A percentile compares a stretch with the other conserved stretches of the same genome.
phyloP scores from a whole-genome alignment of 805 yeast genomes.

The Myxozyma nipponensis region DNA sequence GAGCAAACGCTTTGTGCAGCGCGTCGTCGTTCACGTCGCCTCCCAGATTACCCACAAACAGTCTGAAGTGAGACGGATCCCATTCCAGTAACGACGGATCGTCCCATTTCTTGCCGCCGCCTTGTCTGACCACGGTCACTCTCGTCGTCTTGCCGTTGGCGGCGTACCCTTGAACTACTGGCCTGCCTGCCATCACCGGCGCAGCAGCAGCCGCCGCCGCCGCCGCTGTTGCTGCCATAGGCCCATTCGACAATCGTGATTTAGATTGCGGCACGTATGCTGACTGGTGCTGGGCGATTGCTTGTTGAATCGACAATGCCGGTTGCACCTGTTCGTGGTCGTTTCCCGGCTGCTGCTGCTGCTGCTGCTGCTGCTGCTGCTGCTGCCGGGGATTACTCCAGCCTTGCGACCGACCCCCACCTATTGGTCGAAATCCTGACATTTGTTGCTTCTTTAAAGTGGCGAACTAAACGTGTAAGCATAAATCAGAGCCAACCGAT shows the following conservation, averaged over 20 bases:
- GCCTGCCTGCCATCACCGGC: neutral
- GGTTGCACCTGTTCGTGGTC: neutral
- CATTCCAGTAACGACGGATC: slow-evolving; percentile 52
- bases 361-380: neutral
- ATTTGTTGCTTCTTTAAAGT: no score
- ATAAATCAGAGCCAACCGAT: no score
- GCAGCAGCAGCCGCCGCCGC: slow-evolving; percentile 1
- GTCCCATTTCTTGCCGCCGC: slow-evolving; percentile 49
- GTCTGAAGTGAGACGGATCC: slow-evolving; percentile 66
- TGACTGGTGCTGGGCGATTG: slow-evolving; percentile 23
- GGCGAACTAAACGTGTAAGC: no score
- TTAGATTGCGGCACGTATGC: slow-evolving; percentile 14
- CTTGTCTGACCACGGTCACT: slow-evolving; percentile 41
- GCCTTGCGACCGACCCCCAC: no score
- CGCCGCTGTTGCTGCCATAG: slow-evolving; percentile 1
- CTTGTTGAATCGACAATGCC: slow-evolving; percentile 8
- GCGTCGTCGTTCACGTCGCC: slow-evolving; percentile 59
- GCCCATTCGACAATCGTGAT: slow-evolving; percentile 2
- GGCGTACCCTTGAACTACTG: neutral
- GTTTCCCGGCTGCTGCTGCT: neutral
- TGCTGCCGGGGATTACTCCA: no score
- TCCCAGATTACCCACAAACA: slow-evolving; percentile 73
- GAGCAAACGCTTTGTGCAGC: slow-evolving; percentile 51
- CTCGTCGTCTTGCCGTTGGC: slow-evolving; percentile 20
- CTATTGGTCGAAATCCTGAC: neutral